phyloP scores from a whole-genome alignment of 208 protist species.

The Herpetomonas tarakana region DNA sequence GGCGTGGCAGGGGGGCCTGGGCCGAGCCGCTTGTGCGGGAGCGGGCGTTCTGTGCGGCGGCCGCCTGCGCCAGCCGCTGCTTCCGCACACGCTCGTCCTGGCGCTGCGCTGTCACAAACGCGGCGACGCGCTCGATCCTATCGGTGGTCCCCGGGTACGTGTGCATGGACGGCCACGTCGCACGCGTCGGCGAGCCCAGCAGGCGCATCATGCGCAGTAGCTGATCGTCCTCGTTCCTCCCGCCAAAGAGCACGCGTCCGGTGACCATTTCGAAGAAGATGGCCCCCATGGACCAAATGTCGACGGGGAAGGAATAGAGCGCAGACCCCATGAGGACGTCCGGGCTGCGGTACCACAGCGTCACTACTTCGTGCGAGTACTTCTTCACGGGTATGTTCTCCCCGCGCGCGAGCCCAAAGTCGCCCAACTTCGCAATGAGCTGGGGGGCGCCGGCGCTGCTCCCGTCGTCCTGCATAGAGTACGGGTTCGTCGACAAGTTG shows the following conservation, averaged over 20 bases:
- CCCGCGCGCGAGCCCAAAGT: conserved; percentile 86
- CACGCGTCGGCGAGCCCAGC: conserved; percentile 92
- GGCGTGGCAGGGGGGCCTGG: no score
- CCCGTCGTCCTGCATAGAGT: conserved; percentile 11
- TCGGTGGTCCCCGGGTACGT: conserved; percentile 52
- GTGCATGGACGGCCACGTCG: conserved; percentile 92
- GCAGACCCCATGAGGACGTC: conserved; percentile 89
- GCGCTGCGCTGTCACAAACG: conserved; percentile 5
- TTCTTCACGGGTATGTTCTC: conserved; percentile 92
- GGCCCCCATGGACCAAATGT: conserved; percentile 93
- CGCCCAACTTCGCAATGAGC: conserved; percentile 77
- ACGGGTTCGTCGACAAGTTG: conserved; percentile 4
- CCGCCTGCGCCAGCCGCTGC: neutral
- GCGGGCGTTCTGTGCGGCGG: neutral
- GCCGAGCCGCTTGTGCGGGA: neutral
- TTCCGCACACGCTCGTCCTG: neutral
- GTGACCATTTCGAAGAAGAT: conserved; percentile 94
- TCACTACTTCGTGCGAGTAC: conserved; percentile 91
- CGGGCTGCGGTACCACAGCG: conserved; percentile 94
- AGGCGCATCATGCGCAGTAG: conserved; percentile 84
- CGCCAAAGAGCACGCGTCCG: conserved; percentile 80
- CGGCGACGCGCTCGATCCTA: conserved; percentile 26
- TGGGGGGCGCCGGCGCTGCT: conserved; percentile 6
- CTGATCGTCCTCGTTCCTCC: conserved; percentile 88
- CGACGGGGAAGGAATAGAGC: conserved; percentile 81